Conservation (phyloP, 139 green algal genomes). For the Auxenochlorella protothecoides region DNA sequence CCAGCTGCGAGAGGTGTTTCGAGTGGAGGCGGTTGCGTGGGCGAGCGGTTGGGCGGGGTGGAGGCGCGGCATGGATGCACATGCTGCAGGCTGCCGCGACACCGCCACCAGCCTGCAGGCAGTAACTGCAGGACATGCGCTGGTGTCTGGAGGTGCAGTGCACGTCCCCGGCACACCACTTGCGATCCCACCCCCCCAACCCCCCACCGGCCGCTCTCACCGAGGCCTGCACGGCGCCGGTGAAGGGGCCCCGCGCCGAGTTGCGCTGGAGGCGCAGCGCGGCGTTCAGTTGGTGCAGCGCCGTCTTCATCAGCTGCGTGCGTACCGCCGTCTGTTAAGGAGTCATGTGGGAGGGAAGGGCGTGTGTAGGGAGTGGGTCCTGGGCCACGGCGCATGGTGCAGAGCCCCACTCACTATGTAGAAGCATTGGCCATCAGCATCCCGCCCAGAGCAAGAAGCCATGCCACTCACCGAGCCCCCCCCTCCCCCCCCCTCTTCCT, state of each 20-base stretch:
- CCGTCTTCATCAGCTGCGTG: conserved; percentile 2
- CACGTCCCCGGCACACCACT: background rate
- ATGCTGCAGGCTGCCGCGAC: background rate
- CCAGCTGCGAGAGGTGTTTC: background rate
- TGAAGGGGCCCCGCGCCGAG: conserved; percentile 1
- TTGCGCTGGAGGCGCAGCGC: background rate
- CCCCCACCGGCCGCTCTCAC: conserved; percentile 1
- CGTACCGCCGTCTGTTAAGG: background rate
- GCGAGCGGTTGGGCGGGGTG: background rate
- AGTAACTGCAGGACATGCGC: background rate
- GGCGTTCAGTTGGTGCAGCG: conserved; percentile 18
- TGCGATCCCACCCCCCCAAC: background rate
- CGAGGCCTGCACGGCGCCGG: conserved; percentile 2
- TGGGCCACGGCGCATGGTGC: background rate
- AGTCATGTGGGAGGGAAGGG: too few species aligned
- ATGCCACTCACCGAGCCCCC: background rate
- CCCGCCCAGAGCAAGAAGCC: background rate
- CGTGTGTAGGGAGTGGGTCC: too few species aligned
- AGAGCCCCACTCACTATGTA: background rate
- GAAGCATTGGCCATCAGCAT: background rate
- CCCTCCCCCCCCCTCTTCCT: background rate
- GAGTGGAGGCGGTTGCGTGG: background rate
- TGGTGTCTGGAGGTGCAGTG: background rate
- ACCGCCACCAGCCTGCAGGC: background rate
- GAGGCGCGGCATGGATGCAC: background rate